Evolutionary conservation across 108 stramenopile genomes (phyloP).

Genomic region (Schizochytrium sp.): DNA sequence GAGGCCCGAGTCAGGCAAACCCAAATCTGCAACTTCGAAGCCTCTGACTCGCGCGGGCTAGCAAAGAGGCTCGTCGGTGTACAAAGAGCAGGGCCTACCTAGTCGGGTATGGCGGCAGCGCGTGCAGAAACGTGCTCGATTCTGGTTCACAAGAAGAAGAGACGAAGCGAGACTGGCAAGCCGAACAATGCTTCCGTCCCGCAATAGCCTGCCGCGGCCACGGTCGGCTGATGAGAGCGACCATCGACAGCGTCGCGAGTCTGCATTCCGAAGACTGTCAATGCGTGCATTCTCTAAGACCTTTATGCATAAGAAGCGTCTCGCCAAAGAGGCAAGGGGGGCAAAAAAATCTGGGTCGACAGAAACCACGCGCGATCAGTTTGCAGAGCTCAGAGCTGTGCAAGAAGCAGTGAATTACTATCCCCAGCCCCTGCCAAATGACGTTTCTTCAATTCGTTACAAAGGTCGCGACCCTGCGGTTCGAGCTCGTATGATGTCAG

Average conservation of each 20-base stretch:
- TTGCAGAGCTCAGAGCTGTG: not conserved
- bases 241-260: not conserved
- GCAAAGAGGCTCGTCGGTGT: no score
- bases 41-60: no score
- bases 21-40: no score
- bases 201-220: no score
- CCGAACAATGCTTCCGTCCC: no score
- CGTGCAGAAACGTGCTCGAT: no score
- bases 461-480: constrained; percentile 21
- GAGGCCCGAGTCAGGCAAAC: no score
- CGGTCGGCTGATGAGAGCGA: not conserved
- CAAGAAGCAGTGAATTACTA: not conserved
- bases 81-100: no score
- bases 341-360: not conserved
- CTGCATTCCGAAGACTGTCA: constrained; percentile 15
- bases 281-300: constrained; percentile 39
- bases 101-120: no score
- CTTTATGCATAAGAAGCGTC: constrained; percentile 26
- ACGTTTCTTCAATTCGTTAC: not conserved
- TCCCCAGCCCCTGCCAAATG: not conserved
- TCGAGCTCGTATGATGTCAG: not conserved
- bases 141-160: no score
- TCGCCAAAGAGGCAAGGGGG: constrained; percentile 7
- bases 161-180: no score
- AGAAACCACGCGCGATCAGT: constrained; percentile 12